These are phyloP conservation scores for Butyriboletus loyo DNA, from an alignment of 768 basidiomycete species.

Conservation along the genomic window DNA sequence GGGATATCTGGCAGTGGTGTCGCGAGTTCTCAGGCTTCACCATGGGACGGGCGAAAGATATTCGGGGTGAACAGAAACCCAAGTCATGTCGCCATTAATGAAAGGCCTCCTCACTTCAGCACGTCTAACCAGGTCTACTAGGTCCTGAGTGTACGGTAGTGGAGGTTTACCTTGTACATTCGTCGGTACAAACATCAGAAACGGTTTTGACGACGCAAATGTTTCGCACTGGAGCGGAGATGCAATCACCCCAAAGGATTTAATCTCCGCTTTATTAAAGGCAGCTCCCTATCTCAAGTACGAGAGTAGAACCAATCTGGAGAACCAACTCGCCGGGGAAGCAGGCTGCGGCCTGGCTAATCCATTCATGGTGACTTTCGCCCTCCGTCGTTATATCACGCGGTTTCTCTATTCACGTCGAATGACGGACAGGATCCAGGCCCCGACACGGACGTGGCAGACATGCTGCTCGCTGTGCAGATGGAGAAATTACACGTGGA, in stretches of 20 bases:
- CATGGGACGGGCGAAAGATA: conserved; percentile 35
- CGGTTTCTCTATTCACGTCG: neutral
- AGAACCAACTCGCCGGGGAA: conserved; percentile 2
- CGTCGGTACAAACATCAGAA: neutral
- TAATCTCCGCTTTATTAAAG: conserved; percentile 7
- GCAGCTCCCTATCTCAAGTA: too few relatives aligned
- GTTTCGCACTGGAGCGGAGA: neutral
- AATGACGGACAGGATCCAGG: conserved; percentile 10
- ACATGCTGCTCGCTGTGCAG: conserved; percentile 54
- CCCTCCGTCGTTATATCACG: conserved; percentile 1
- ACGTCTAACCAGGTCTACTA: conserved; percentile 15
- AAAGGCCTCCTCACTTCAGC: neutral
- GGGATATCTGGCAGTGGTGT: conserved; percentile 21
- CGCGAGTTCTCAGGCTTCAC: conserved; percentile 35
- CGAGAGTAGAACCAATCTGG: neutral
- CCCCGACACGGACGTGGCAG: conserved; percentile 28
- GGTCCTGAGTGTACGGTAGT: neutral
- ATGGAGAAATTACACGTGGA: conserved; percentile 48
- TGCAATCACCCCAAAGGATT: neutral
- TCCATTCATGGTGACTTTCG: conserved; percentile 13
- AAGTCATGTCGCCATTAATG: neutral
- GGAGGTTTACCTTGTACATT: neutral
- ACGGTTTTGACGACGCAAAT: too few relatives aligned
- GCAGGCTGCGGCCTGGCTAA: neutral
- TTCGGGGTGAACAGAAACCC: neutral